Evolutionary conservation across 2,329 filamentous ascomycete species (phyloP).

Genomic region (Claviceps africana): DNA sequence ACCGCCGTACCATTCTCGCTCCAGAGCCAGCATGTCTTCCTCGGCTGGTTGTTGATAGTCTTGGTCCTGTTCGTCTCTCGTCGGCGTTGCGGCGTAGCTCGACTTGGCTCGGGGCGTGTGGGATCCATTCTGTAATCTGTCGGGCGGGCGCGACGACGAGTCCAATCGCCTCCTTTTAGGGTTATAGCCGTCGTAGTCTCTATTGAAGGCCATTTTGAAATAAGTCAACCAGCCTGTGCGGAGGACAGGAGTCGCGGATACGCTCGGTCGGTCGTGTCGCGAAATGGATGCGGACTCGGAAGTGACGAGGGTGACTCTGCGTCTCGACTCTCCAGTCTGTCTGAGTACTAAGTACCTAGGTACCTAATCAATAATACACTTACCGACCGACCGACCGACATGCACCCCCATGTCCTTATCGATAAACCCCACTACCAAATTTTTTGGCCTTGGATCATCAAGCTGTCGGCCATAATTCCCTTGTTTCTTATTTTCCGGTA

Average conservation of each 20-base stretch:
- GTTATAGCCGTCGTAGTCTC: slow-evolving; percentile 24
- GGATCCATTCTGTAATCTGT: slow-evolving; percentile 19
- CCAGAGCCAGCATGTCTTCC: slow-evolving; percentile 60
- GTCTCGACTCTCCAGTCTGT: background rate
- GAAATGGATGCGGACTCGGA: background rate
- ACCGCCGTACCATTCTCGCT: slow-evolving; percentile 85
- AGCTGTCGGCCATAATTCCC: background rate
- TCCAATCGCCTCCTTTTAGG: slow-evolving; percentile 26
- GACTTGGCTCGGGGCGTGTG: slow-evolving; percentile 22
- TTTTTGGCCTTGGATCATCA: slow-evolving; percentile 14
- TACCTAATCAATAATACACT: too few species aligned
- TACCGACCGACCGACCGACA: too few species aligned
- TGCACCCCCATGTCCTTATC: slow-evolving; percentile 19
- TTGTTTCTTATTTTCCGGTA: too few species aligned
- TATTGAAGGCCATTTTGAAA: slow-evolving; percentile 19
- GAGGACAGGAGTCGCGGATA: background rate
- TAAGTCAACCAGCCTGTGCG: background rate
- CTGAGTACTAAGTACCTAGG: too few species aligned
- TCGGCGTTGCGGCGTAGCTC: slow-evolving; percentile 27
- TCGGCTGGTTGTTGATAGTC: slow-evolving; percentile 48
- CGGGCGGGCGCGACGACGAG: slow-evolving; percentile 15
- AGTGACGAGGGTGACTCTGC: background rate
- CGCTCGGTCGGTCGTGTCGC: background rate
- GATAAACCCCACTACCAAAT: slow-evolving; percentile 25
- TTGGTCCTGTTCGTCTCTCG: slow-evolving; percentile 21